Evolutionary conservation across 371 early-diverging fungal genomes (phyloP).

Genomic region (Mucor velutinosus): DNA sequence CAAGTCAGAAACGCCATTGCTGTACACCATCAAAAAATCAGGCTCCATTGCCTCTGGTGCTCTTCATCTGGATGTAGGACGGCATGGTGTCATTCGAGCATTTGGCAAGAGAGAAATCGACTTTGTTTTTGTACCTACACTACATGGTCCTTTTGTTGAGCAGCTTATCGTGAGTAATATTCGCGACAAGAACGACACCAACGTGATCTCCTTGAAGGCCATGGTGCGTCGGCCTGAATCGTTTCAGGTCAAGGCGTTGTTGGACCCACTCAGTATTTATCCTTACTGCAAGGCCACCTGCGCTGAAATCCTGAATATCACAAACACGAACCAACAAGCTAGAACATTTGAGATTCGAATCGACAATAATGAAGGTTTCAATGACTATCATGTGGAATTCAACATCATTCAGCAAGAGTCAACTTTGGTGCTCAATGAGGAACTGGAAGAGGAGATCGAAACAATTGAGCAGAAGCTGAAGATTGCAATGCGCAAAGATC

Average conservation of each 20-base stretch:
- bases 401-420: neutral
- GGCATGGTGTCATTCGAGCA: conserved; percentile 87
- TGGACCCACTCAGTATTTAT: neutral
- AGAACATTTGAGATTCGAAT: conserved; percentile 79
- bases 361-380: conserved; percentile 57
- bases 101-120: conserved; percentile 90
- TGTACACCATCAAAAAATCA: conserved; percentile 92
- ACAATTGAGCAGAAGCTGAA: conserved; percentile 94
- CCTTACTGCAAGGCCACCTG: conserved; percentile 46
- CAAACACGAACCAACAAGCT: conserved; percentile 77
- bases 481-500: conserved; percentile 89
- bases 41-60: conserved; percentile 95
- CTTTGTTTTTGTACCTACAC: conserved; percentile 87
- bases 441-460: conserved; percentile 93
- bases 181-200: conserved; percentile 80
- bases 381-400: conserved; percentile 53
- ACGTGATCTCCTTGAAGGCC: conserved; percentile 84
- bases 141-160: conserved; percentile 87
- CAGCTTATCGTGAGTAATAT: conserved; percentile 88
- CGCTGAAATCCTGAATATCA: conserved; percentile 30
- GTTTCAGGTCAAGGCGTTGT: conserved; percentile 62
- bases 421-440: conserved; percentile 62
- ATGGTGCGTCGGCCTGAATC: conserved; percentile 84
- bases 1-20: conserved; percentile 82
- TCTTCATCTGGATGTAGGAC: conserved; percentile 70